These are phyloP conservation scores for Daldinia bambusicola DNA, from an alignment of 495 filamentous ascomycete genomes.

Conservation along the genomic window DNA sequence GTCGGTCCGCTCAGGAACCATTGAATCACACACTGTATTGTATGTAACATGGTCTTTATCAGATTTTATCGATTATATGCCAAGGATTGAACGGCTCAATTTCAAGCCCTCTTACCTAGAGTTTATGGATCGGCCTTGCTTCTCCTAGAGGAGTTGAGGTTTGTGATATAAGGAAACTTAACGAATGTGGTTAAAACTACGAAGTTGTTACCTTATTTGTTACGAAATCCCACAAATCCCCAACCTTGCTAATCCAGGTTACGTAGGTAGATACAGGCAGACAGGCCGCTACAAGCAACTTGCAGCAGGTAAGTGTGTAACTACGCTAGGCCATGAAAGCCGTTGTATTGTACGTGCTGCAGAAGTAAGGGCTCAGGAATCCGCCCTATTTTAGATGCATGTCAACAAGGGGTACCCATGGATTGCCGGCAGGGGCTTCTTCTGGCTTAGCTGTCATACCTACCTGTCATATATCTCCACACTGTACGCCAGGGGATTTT, in stretches of 20 bases:
- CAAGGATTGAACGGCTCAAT: neutral
- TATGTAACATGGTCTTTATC: neutral
- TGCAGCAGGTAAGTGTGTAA: slow-evolving; percentile 3
- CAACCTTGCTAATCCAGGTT: too few relatives aligned
- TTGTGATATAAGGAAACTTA: neutral
- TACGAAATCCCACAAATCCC: slow-evolving; percentile 8
- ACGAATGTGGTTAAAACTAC: slow-evolving; percentile 1
- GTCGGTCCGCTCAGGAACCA: slow-evolving; percentile 16
- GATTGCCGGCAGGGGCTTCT: slow-evolving; percentile 33
- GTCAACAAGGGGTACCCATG: slow-evolving; percentile 31
- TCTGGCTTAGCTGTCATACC: slow-evolving; percentile 18
- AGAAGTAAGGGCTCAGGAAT: slow-evolving; percentile 11
- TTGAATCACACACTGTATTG: neutral
- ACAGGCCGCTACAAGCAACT: neutral
- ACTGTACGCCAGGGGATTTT: slow-evolving; percentile 14
- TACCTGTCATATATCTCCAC: slow-evolving; percentile 25
- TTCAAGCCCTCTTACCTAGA: neutral
- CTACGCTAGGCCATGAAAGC: neutral
- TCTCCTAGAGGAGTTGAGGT: slow-evolving; percentile 4
- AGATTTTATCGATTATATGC: neutral
- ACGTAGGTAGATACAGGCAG: neutral
- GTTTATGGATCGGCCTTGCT: slow-evolving; percentile 1
- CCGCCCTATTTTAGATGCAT: slow-evolving; percentile 25
- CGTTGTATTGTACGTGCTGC: slow-evolving; percentile 10
- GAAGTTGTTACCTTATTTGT: slow-evolving; percentile 30